These are phyloP conservation scores for Ramularia endophylla DNA, from an alignment of 2,329 filamentous ascomycete genomes.

Conservation along the genomic window DNA sequence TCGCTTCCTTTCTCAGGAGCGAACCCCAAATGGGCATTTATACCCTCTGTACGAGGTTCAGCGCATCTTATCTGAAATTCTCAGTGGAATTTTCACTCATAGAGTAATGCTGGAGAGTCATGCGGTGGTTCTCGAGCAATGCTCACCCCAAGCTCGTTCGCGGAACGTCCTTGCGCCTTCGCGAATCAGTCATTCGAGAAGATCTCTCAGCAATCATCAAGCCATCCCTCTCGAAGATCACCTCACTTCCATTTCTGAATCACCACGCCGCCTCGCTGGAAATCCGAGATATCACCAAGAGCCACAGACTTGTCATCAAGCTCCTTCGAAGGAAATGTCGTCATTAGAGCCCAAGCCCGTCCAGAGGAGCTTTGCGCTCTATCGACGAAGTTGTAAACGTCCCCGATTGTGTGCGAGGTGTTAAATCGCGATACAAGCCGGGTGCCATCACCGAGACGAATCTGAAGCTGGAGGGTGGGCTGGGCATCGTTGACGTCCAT, in stretches of 20 bases:
- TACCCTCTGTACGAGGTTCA: too few species aligned
- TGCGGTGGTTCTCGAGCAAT: too few species aligned
- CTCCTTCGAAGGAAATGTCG: slow-evolving; percentile 78
- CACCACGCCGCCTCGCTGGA: slow-evolving; percentile 49
- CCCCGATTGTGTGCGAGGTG: slow-evolving; percentile 67
- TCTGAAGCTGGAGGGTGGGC: slow-evolving; percentile 64
- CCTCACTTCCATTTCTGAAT: slow-evolving; percentile 50
- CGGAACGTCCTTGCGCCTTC: too few species aligned
- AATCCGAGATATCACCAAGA: slow-evolving; percentile 44
- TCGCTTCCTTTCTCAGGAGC: too few species aligned
- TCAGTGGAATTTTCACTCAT: too few species aligned
- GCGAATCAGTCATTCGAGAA: too few species aligned
- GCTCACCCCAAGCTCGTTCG: too few species aligned
- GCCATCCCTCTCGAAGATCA: too few species aligned
- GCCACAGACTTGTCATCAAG: slow-evolving; percentile 58
- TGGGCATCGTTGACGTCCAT: slow-evolving; percentile 57
- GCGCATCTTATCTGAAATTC: too few species aligned
- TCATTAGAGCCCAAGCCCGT: slow-evolving; percentile 69
- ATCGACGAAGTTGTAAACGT: slow-evolving; percentile 70
- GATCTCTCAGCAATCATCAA: too few species aligned
- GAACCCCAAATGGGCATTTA: too few species aligned
- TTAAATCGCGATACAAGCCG: slow-evolving; percentile 77
- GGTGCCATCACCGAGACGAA: slow-evolving; percentile 72
- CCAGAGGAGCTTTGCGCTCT: slow-evolving; percentile 53
- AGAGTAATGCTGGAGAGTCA: too few species aligned